Conservation (phyloP, 2,329 filamentous ascomycete species). For the Microcyclospora pomicola region DNA sequence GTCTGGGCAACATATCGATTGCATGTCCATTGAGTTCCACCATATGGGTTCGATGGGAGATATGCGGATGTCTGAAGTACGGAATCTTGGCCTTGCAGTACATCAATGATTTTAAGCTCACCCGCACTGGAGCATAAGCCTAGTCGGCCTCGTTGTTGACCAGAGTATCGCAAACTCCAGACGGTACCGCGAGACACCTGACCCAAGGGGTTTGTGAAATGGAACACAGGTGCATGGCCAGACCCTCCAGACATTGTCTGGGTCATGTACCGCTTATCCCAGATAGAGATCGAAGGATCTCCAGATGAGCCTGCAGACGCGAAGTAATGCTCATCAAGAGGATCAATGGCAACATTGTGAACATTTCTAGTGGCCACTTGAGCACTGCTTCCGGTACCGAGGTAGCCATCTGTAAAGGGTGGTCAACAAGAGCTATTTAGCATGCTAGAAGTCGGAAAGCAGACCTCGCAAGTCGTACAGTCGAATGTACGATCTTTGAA, state of each 20-base stretch:
- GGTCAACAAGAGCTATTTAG: neutral
- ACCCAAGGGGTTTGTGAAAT: constrained; percentile 16
- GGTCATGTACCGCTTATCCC: constrained; percentile 51
- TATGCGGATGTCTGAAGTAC: constrained; percentile 9
- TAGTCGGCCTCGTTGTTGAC: constrained; percentile 42
- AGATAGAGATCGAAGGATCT: constrained; percentile 60
- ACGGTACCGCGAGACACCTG: constrained; percentile 46
- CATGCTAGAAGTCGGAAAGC: neutral
- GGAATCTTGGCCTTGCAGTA: constrained; percentile 12
- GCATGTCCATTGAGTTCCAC: constrained; percentile 26
- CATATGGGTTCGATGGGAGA: constrained; percentile 14
- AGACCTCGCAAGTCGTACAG: constrained; percentile 66
- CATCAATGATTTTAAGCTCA: constrained; percentile 36
- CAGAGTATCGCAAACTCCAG: constrained; percentile 50
- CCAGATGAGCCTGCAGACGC: constrained; percentile 61
- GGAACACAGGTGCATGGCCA: constrained; percentile 25
- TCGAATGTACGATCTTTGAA: constrained; percentile 60
- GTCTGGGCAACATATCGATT: constrained; percentile 32
- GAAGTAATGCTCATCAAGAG: constrained; percentile 70
- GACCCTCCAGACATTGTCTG: constrained; percentile 1
- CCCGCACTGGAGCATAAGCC: constrained; percentile 46
- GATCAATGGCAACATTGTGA: constrained; percentile 61
- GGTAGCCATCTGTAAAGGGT: constrained; percentile 12
- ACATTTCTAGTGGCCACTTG: constrained; percentile 44
- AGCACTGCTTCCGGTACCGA: constrained; percentile 16